These are phyloP conservation scores for Aquilaria sinensis DNA, from an alignment of 345 rosid species.

Conservation along the genomic window DNA sequence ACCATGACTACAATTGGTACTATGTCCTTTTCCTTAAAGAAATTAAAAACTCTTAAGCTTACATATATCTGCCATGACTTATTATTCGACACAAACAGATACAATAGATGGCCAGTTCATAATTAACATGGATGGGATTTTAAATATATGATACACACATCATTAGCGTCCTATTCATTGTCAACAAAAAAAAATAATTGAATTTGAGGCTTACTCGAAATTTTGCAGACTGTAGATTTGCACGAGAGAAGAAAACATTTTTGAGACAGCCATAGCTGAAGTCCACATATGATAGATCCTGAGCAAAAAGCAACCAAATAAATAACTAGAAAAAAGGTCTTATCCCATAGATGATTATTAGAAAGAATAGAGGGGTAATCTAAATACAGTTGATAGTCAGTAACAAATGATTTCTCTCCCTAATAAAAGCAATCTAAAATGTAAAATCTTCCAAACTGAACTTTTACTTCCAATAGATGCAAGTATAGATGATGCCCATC, in stretches of 20 bases:
- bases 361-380: background rate
- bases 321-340: background rate
- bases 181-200: background rate
- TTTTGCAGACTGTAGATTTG: constrained; percentile 82
- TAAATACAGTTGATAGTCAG: background rate
- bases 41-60: too few relatives aligned
- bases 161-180: background rate
- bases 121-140: too few relatives aligned
- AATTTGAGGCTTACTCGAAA: constrained; percentile 50
- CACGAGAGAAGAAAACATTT: constrained; percentile 87
- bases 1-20: too few relatives aligned
- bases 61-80: too few relatives aligned
- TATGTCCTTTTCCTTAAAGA: too few relatives aligned
- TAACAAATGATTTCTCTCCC: background rate
- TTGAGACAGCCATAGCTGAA: constrained; percentile 84
- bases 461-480: too few relatives aligned
- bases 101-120: too few relatives aligned
- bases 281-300: constrained; percentile 84
- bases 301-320: constrained; percentile 14
- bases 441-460: too few relatives aligned
- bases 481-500: too few relatives aligned
- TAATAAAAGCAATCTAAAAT: too few relatives aligned
- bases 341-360: too few relatives aligned
- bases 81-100: too few relatives aligned
- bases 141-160: background rate